phyloP scores from a whole-genome alignment of 2,329 filamentous ascomycete genomes.

The Penicillium sp. region DNA sequence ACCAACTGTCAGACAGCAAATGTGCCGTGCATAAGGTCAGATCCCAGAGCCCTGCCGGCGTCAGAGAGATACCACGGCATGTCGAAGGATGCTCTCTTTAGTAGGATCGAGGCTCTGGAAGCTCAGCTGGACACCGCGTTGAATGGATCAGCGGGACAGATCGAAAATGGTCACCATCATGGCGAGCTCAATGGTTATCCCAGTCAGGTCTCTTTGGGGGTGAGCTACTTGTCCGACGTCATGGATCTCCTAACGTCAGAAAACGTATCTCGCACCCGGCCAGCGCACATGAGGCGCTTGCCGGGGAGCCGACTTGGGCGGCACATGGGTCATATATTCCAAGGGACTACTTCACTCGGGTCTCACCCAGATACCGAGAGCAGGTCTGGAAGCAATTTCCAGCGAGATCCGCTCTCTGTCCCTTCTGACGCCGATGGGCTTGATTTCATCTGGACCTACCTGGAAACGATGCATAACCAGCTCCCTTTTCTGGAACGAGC shows the following conservation, averaged over 20 bases:
- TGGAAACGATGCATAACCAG: conserved; percentile 19
- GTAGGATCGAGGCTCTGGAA: conserved; percentile 21
- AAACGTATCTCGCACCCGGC: too few species aligned
- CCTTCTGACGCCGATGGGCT: conserved; percentile 12
- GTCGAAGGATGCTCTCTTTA: conserved; percentile 21
- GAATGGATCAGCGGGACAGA: too few species aligned
- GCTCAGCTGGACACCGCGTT: conserved; percentile 10
- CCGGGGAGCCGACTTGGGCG: conserved; percentile 14
- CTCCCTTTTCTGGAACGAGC: conserved; percentile 14
- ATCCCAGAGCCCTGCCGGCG: conserved; percentile 12
- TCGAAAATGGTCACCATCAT: too few species aligned
- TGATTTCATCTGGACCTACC: conserved; percentile 17
- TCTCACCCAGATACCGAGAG: too few species aligned
- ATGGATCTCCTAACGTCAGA: conserved; percentile 5
- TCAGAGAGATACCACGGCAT: conserved; percentile 24
- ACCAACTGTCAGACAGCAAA: conserved; percentile 18
- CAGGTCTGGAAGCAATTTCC: too few species aligned
- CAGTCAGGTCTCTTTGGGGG: too few species aligned
- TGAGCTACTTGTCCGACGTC: conserved; percentile 2
- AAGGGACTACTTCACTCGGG: conserved; percentile 14
- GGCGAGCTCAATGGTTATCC: too few species aligned
- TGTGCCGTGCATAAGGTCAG: conserved; percentile 15
- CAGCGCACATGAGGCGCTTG: too few species aligned
- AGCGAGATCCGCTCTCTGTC: neutral
- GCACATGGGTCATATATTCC: conserved; percentile 15